Conservation (phyloP, 495 filamentous ascomycete genomes). For the Penicillium lagena region DNA sequence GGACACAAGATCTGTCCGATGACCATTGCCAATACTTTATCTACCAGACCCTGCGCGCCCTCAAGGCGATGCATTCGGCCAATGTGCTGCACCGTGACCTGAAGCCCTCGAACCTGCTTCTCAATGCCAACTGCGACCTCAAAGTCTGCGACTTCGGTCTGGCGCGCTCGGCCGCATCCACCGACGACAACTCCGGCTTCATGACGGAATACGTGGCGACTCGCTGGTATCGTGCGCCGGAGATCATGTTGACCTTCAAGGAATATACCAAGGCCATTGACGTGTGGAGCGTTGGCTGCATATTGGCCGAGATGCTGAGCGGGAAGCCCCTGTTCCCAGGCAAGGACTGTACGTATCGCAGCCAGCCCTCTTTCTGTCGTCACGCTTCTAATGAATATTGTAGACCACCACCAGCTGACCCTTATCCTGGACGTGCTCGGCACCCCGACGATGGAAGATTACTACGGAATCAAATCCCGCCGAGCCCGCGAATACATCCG, state of each 20-base stretch:
- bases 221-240: constrained; percentile 96
- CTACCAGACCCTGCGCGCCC: constrained; percentile 95
- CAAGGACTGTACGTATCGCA: constrained; percentile 81
- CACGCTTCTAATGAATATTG: constrained; percentile 5
- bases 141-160: constrained; percentile 99
- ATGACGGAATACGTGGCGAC: constrained; percentile 99
- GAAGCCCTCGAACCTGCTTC: constrained; percentile 92
- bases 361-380: constrained; percentile 3
- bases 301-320: constrained; percentile 99
- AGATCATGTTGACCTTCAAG: constrained; percentile 99
- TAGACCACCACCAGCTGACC: constrained; percentile 97
- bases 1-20: constrained; percentile 96
- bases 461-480: constrained; percentile 99
- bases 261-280: constrained; percentile 99
- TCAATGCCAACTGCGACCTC: constrained; percentile 98
- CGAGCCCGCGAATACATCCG: constrained; percentile 98
- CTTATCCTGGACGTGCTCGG: constrained; percentile 97
- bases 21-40: constrained; percentile 99
- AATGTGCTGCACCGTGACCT: constrained; percentile 97
- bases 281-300: constrained; percentile 99
- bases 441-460: constrained; percentile 99
- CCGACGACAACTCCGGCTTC: constrained; percentile 98
- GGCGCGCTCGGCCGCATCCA: constrained; percentile 84
- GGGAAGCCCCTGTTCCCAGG: constrained; percentile 98
- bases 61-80: constrained; percentile 99